Evolutionary conservation across 495 filamentous ascomycete genomes (phyloP), one percentile per base, ranked within the genome.

Genomic region (Podospora appendiculata): DNA sequence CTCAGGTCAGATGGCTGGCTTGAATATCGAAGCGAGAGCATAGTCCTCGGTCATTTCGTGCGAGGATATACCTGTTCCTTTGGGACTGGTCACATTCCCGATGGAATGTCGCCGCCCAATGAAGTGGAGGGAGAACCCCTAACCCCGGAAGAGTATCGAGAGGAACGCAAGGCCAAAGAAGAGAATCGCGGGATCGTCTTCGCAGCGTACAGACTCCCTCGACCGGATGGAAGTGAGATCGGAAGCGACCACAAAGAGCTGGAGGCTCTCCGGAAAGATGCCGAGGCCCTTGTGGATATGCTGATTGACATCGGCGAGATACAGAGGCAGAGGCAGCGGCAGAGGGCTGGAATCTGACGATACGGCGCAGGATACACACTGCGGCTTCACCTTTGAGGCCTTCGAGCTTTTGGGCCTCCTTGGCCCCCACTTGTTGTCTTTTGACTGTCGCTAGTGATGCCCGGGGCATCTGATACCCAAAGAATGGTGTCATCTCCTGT

Each of bases 141-240:
- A 8, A 42, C 12, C 5, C 3, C 43, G 5, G 48, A 51, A 32
- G 18, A 25, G 17, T 38, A 47, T 32, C 8, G 32, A 8, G 55
- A 50, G 46, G 51, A 55, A 40, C 48, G 32, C 14, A 47, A 46
- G 36, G 42, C 39, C 1, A 49, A 38, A 36, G 42, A 41, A 2
- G 32, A 55, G 16, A 65, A 73, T 51, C 64, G 69, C 41, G 71
- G 71, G 17, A 63, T 74, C 33, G 61, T 74, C 3, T 74, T 74
- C 43, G 67, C 69, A 0, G 71, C 70, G 1, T 73, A 71, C 48
- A 54, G 66, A 5, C 60, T 62, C 18, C 60, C 65, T 25, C 48
- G 47, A 16, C 13, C 48, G 9, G 58, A 61, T 34, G 50, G 54
- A 38, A 43, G 43, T 18, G 44, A 35, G 35, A 25, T 50, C 17